Evolutionary conservation across 139 green algal species (phyloP).

Genomic region (Chloropicon primus): DNA sequence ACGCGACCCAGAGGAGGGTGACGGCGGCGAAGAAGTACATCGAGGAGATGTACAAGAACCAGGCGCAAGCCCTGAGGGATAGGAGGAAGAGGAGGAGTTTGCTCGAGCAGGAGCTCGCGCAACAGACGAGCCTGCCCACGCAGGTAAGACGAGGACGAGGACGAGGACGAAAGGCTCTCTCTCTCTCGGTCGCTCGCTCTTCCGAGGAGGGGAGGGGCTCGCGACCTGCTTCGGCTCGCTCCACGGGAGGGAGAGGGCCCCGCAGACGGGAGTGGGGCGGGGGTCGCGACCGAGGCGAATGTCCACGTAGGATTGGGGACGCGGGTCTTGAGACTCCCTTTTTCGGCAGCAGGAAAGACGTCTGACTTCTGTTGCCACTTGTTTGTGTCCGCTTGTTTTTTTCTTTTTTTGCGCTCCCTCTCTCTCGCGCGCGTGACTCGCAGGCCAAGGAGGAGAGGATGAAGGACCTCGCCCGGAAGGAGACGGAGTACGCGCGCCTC

Average conservation of each 20-base stretch:
- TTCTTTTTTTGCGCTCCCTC: neutral
- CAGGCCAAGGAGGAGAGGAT: neutral
- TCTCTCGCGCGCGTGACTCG: too few species aligned
- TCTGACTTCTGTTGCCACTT: neutral
- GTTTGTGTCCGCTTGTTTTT: neutral
- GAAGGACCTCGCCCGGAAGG: neutral
- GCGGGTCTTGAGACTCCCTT: too few species aligned
- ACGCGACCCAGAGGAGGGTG: slow-evolving; percentile 18
- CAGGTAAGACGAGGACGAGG: neutral
- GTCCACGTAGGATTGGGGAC: too few species aligned
- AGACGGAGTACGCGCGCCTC: neutral
- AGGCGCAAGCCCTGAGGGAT: slow-evolving; percentile 60
- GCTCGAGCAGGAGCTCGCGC: neutral
- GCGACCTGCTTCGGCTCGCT: too few species aligned
- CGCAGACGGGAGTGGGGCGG: too few species aligned
- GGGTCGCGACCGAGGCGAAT: too few species aligned
- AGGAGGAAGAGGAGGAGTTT: slow-evolving; percentile 35
- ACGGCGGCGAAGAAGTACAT: slow-evolving; percentile 77
- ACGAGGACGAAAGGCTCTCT: too few species aligned
- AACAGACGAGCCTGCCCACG: neutral
- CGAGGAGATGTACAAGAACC: slow-evolving; percentile 82
- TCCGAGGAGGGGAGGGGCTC: too few species aligned
- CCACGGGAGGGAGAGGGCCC: too few species aligned
- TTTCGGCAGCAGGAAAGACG: too few species aligned
- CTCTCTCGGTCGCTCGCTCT: too few species aligned